Percentiles rank a stretch among this genome's conserved stretches.
phyloP scores from a whole-genome alignment of 768 basidiomycete species.

The Suillus americanus region DNA sequence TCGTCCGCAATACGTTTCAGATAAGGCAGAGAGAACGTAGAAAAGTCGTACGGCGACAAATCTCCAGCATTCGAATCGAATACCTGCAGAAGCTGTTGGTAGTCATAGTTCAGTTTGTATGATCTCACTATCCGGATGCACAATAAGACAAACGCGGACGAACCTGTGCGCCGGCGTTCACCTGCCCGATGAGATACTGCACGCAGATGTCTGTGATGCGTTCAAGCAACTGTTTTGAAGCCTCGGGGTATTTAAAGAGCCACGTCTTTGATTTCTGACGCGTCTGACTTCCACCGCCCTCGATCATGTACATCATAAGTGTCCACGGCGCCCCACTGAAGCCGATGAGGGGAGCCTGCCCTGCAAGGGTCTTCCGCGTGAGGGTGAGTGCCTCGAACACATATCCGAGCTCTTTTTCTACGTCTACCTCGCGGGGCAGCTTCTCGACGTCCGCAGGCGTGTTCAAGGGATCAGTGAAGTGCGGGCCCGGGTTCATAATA shows the following conservation, averaged over 20 bases:
- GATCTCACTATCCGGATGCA: neutral
- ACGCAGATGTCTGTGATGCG: slow-evolving; percentile 88
- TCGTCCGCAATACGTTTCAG: slow-evolving; percentile 68
- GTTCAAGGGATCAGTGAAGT: slow-evolving; percentile 83
- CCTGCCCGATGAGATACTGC: slow-evolving; percentile 89
- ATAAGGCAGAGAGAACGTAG: slow-evolving; percentile 78
- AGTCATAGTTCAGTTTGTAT: neutral
- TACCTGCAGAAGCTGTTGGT: slow-evolving; percentile 80
- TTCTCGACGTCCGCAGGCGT: slow-evolving; percentile 71
- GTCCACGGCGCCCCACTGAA: slow-evolving; percentile 99
- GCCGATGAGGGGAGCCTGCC: slow-evolving; percentile 93
- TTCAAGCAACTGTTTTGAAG: slow-evolving; percentile 73
- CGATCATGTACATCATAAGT: slow-evolving; percentile 96
- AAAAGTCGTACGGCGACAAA: slow-evolving; percentile 85
- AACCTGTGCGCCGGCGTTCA: slow-evolving; percentile 95
- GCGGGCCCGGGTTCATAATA: slow-evolving; percentile 89
- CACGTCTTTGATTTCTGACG: slow-evolving; percentile 91
- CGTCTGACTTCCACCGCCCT: slow-evolving; percentile 91
- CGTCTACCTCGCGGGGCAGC: slow-evolving; percentile 64
- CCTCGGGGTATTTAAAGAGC: slow-evolving; percentile 88
- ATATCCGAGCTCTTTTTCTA: slow-evolving; percentile 85
- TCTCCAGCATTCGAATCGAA: slow-evolving; percentile 98
- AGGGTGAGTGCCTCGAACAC: slow-evolving; percentile 90
- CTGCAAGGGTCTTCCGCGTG: slow-evolving; percentile 77
- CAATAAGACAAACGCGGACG: slow-evolving; percentile 15